Evolutionary conservation across 2,329 filamentous ascomycete genomes (phyloP), one percentile per base, ranked within the genome.

Genomic region (Ophiostoma angusticollis): DNA sequence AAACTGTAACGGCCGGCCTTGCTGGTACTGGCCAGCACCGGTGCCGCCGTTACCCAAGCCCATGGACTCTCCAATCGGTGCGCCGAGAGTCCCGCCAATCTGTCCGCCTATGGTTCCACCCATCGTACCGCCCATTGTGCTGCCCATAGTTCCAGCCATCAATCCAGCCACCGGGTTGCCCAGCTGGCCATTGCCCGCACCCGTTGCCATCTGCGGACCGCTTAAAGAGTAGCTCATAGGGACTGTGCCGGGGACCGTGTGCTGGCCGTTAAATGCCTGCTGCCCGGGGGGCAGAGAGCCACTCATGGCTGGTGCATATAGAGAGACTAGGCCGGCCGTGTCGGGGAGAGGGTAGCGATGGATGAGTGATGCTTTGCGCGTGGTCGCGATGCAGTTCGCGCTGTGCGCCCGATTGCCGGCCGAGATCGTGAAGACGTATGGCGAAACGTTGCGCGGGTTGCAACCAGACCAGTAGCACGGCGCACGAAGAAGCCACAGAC

Each of bases 271-370:
- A 50, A 53, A 63, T 46, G 52, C 53, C 53, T 59, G 42, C 43
- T 47, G 58, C 50, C 59, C 58, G 45, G 58, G 53, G 51, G 60
- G 59, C 55, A 61, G 53, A 46, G 53, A 55, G 52, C 55, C 56
- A 48, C 55, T 54, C 52, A 54, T 58, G 49, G 53, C 60, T 57
- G 64, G 60, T 47, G 49, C 56, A 53, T 50, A 42, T 32, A 45
- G 41, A 39, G 42, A 32, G 30, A 24, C 5, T 12, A 8, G 16
- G 12, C 16, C 16, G 12, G 11, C n/a, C n/a, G n/a, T n/a, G n/a
- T n/a, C n/a, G n/a, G n/a, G n/a, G n/a, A n/a, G n/a, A n/a, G n/a
- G n/a, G n/a, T n/a, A n/a, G n/a, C n/a, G n/a, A n/a, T n/a, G n/a
- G n/a, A n/a, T n/a, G n/a, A n/a, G n/a, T n/a, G n/a, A n/a, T n/a